Evolutionary conservation across 2,329 filamentous ascomycete genomes (phyloP).

Genomic region (Colletotrichum echinochloae): DNA sequence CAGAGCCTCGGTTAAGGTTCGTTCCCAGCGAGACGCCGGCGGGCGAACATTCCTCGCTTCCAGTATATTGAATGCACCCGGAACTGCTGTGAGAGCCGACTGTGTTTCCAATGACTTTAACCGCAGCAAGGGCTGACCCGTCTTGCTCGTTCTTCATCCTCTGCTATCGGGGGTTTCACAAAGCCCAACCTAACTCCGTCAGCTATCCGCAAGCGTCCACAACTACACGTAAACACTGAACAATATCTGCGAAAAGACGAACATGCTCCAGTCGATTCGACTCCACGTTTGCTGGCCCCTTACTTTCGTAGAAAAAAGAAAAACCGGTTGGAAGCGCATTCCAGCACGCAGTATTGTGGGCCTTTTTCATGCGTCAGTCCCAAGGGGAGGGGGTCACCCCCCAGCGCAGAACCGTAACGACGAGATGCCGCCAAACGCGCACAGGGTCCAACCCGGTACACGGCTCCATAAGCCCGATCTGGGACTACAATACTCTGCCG

Average conservation of each 20-base stretch:
- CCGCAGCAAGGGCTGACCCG: background rate
- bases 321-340: too few species aligned
- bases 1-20: slow-evolving; percentile 8
- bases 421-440: slow-evolving; percentile 15
- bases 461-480: background rate
- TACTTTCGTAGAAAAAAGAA: slow-evolving; percentile 5
- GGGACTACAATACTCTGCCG: background rate
- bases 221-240: background rate
- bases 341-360: background rate
- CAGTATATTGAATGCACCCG: background rate
- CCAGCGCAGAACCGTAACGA: slow-evolving; percentile 7
- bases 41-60: background rate
- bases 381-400: background rate
- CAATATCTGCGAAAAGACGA: slow-evolving; percentile 24
- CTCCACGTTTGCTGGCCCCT: background rate
- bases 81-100: slow-evolving; percentile 1
- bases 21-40: background rate
- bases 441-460: slow-evolving; percentile 15
- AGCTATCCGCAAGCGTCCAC: slow-evolving; percentile 16
- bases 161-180: slow-evolving; percentile 14
- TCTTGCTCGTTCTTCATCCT: background rate
- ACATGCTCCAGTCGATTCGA: slow-evolving; percentile 16
- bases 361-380: slow-evolving; percentile 2
- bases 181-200: slow-evolving; percentile 6
- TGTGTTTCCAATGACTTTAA: background rate